Base-by-base conservation (phyloP, 2,329 filamentous ascomycete genomes). In the Hymenotorrendiella dingleyae region DNA sequence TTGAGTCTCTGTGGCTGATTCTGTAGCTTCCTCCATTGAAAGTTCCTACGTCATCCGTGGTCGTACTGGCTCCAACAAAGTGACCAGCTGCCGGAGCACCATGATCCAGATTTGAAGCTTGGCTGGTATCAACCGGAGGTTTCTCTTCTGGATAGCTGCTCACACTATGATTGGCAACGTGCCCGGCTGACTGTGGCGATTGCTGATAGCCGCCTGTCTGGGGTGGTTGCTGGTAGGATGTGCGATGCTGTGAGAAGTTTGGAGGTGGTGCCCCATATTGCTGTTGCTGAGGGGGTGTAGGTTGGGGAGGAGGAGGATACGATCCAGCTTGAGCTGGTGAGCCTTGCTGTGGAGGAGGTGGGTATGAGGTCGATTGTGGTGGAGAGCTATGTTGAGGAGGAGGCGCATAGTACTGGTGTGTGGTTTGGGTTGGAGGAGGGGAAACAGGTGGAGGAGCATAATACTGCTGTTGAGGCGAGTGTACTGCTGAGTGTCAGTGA, bases 21-120 rank as follows among this genome's bases (percentile, higher is more conserved):
- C 93, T 77, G 62, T 91, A 98, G 59, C 86, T 91, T 10, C 93
- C 93, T 12, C 93, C 93, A 61, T 97, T 97, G 71, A 97, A 98
- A 0, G 85, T 93, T n/a, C 93, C 93, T 2, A 94, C 79, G 54
- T 95, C 90, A 63, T 97, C 93, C 22, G 79, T 71, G 1, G 76
- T 74, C 1, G 82, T 69, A 23, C 66, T 65, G 0, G 76, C 79
- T 22, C 85, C 86, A 5, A 71, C 62, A 50, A 91, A 89, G 44
- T 84, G 74, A 6, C 29, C 46, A n/a, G 56, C 57, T 12, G 54
- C 40, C 11, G 58, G 58, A 0, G 69, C 68, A 11, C 67, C 67
- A 16, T 67, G 67, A 3, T 66, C 62, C 12, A 67, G 53, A 45
- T 60, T 59, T 3, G 22, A 14, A 6, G 53, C 27, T 22, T 53